A percentile compares a stretch with the other conserved stretches of the same genome.
phyloP scores from a whole-genome alignment of 2,329 filamentous ascomycete species.

The Aspergillus carbonarius region DNA sequence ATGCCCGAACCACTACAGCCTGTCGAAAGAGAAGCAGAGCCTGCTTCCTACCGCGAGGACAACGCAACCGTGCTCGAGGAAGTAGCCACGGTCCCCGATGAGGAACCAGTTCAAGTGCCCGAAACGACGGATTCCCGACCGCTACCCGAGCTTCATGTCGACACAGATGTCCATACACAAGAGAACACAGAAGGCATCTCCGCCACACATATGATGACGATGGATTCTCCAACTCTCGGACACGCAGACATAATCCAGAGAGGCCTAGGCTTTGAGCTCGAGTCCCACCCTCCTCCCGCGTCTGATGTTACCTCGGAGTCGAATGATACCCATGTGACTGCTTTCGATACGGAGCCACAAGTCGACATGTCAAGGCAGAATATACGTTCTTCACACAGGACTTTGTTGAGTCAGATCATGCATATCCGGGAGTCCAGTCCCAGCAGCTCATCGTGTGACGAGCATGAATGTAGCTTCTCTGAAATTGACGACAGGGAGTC shows the following conservation, averaged over 20 bases:
- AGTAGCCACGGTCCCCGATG: constrained; percentile 12
- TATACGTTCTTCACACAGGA: constrained; percentile 35
- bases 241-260: constrained; percentile 18
- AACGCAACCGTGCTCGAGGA: constrained; percentile 27
- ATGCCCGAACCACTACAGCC: constrained; percentile 24
- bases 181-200: constrained; percentile 5
- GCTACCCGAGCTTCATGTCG: constrained; percentile 28
- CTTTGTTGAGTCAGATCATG: constrained; percentile 51
- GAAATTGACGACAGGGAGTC: constrained; percentile 55
- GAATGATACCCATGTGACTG: constrained; percentile 60
- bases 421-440: constrained; percentile 49
- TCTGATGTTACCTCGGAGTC: constrained; percentile 58
- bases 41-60: constrained; percentile 16
- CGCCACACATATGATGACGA: constrained; percentile 25
- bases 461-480: constrained; percentile 41
- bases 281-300: constrained; percentile 16
- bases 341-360: constrained; percentile 71
- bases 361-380: constrained; percentile 50
- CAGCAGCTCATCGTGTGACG: constrained; percentile 41
- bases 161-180: constrained; percentile 22
- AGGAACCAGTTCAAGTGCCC: constrained; percentile 9
- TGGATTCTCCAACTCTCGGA: constrained; percentile 49
- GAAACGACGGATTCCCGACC: constrained; percentile 8
- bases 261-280: constrained; percentile 8
- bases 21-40: constrained; percentile 7